A percentile compares a stretch with the other conserved stretches of the same genome.
phyloP scores from a whole-genome alignment of 306 rosid species.

The Sindora glabra region DNA sequence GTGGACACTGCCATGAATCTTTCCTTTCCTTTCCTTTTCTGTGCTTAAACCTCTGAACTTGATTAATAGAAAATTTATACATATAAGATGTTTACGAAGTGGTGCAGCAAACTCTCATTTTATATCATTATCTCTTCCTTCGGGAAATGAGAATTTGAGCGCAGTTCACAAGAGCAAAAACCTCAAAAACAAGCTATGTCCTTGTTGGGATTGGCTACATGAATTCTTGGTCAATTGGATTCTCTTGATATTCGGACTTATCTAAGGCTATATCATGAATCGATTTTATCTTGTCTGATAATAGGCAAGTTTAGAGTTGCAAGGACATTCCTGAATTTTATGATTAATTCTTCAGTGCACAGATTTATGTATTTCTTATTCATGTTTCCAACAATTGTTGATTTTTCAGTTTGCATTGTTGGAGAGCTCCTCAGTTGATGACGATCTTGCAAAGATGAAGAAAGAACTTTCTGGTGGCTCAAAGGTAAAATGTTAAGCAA shows the following conservation, averaged over 20 bases:
- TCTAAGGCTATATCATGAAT: neutral
- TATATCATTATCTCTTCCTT: neutral
- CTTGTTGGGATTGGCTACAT: neutral
- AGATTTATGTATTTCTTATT: slow-evolving; percentile 10
- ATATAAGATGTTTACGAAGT: too few species aligned
- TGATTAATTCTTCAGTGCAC: too few species aligned
- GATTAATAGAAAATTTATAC: too few species aligned
- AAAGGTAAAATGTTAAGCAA: slow-evolving; percentile 38
- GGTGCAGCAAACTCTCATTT: neutral
- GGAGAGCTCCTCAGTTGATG: slow-evolving; percentile 83
- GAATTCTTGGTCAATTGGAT: neutral
- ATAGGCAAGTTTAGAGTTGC: slow-evolving; percentile 1
- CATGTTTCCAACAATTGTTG: slow-evolving; percentile 1
- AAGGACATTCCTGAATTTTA: slow-evolving; percentile 2
- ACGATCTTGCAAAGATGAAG: slow-evolving; percentile 71
- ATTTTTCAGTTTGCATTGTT: slow-evolving; percentile 78
- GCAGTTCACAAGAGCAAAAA: neutral
- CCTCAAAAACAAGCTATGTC: neutral
- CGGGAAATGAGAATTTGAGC: neutral
- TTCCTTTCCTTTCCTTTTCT: too few species aligned
- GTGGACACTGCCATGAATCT: too few species aligned
- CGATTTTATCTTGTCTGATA: neutral
- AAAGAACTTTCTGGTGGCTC: slow-evolving; percentile 66
- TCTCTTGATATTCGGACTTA: neutral
- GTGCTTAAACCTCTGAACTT: too few species aligned